Base-by-base conservation (phyloP, 2,329 filamentous ascomycete species). In the Trichoderma atroviride region DNA sequence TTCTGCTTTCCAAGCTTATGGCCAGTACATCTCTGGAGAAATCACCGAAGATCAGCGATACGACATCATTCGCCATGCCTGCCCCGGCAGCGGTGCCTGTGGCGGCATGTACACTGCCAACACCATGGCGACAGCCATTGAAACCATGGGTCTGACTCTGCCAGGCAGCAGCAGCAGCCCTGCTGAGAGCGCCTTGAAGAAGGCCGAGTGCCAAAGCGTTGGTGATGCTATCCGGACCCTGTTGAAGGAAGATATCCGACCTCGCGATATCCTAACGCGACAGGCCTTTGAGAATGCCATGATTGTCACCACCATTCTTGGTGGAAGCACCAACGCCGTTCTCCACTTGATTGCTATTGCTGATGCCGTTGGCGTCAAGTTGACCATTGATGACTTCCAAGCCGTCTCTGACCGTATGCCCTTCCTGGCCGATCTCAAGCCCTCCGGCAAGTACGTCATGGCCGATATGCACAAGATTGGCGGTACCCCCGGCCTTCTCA, bases 1-100 rank as follows among this genome's bases (percentile, higher is more conserved):
- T 70, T 97, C 94, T 61, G 96, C 96, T 55, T 99, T 99, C 88
- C 96, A 99, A 83, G 92, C 95, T 5, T 98, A 98, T 78, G 96
- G 96, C 31, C 93, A 97, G 79, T 98, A 94, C 83, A 90, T 99
- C 75, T 88, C 92, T 14, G 95, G 95, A 55, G 89, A 97, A 77
- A 97, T 98, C 81, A 91, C 86, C 73, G 96, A 99, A 82, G 90
- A 96, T 77, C 86, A 95, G 82, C 91, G 96, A 64, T 97, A 94
- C 80, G 96, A 98, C 81, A 95, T 98, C 77, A 97, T 97, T 79
- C 89, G 94, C 71, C 86, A 98, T 78, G 94, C 96, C 55, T 97
- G 94, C 73, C 82, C 82, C 47, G 82, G 82, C 40, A 78, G 80
- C 52, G 92, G 92, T 50, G 92, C 91, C 40, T 94, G 92, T 73